Base-by-base conservation (phyloP, 176 grass and related monocot genomes). In the Aegilops longissima region DNA sequence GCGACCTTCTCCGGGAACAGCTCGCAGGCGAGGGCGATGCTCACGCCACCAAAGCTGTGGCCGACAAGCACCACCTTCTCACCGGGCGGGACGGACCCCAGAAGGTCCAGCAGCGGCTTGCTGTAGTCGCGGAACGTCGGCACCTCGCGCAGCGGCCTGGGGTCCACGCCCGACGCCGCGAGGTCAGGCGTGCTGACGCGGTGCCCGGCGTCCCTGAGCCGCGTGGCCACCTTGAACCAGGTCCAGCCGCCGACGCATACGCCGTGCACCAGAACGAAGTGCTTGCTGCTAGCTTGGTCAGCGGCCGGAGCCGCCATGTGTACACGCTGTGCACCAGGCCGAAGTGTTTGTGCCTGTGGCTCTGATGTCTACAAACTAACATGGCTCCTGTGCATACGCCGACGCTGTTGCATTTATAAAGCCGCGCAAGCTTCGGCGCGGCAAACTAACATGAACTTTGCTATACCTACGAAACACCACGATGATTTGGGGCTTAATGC, bases 1-100 rank as follows among this genome's bases (percentile, higher is more conserved):
- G 91, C 93, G 47, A 98, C 66, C 87, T 92, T 98, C 66, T 98
- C 87, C 1, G 93, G 91, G 83, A 98, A 98, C 61, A 79, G 33
- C 87, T 98, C 96, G 80, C 84, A 82, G 67, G 93, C 96, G 13
- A 95, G 27, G 21, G 96, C 88, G 3, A 94, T 62, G 78, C 20
- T 94, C 0, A 92, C 8, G 24, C 93, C 96, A 54, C 96, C 96
- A 45, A 94, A 85, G 84, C 91, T 95, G 69, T 98, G 96, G 18
- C 90, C 96, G 18, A 98, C 90, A 52, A 98, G 70, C 59, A 94
- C 71, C 17, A 84, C 91, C 81, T 90, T 90, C 64, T 98, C 91
- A 0, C 73, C 91, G 7, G 69, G 39, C 4, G 91, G 93, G 2
- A 98, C 80, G 40, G 81, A 40, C 2, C 12, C 68, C 3, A 98